Evolutionary conservation across 2,329 filamentous ascomycete genomes (phyloP).

Genomic region (Cephalotrichum gorgonifer): DNA sequence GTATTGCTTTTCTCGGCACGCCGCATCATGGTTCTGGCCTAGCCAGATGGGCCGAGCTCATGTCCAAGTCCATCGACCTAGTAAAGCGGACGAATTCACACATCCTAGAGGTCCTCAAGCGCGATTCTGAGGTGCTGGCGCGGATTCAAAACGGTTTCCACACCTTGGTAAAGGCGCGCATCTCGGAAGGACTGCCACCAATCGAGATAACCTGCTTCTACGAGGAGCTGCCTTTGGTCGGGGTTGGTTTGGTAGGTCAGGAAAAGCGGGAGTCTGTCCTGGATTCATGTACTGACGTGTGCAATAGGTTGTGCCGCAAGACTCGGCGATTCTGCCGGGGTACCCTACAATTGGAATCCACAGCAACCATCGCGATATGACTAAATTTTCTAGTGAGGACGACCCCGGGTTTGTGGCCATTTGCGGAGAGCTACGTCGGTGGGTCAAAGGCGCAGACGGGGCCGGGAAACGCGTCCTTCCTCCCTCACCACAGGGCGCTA

Average conservation of each 20-base stretch:
- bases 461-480: too few relatives aligned
- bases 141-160: constrained; percentile 18
- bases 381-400: constrained; percentile 11
- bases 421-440: constrained; percentile 13
- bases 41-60: neutral
- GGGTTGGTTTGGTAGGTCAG: neutral
- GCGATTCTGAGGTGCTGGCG: constrained; percentile 17
- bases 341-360: constrained; percentile 18
- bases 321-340: constrained; percentile 13
- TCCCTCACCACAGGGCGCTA: too few relatives aligned
- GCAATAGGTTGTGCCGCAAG: neutral
- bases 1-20: constrained; percentile 1
- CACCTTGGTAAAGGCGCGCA: constrained; percentile 14
- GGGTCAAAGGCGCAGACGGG: too few relatives aligned
- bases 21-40: neutral
- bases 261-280: too few relatives aligned
- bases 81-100: neutral
- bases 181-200: constrained; percentile 7
- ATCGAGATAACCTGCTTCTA: constrained; percentile 11
- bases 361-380: constrained; percentile 15
- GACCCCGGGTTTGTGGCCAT: constrained; percentile 14
- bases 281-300: too few relatives aligned
- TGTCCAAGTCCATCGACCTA: neutral
- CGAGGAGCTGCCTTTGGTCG: neutral
- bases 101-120: neutral